phyloP scores from a whole-genome alignment of 2,329 filamentous ascomycete species.

The Calcarisporium arbuscula region DNA sequence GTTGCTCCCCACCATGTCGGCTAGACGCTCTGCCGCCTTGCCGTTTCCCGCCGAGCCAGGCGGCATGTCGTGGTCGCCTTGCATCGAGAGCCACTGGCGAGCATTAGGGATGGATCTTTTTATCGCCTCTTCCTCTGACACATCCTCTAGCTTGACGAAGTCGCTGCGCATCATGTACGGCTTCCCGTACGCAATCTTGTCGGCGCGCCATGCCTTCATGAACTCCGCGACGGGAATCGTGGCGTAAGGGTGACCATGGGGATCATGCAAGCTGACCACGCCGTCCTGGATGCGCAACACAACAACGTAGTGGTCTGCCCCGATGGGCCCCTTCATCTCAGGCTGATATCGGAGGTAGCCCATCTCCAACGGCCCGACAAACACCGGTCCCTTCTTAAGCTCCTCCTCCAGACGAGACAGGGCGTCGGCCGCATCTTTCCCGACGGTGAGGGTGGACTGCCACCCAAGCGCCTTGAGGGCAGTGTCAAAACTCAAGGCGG shows the following conservation, averaged over 20 bases:
- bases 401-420: constrained; percentile 7
- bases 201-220: constrained; percentile 11
- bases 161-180: constrained; percentile 12
- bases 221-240: constrained; percentile 11
- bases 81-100: constrained; percentile 8
- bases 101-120: constrained; percentile 8
- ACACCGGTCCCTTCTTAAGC: constrained; percentile 10
- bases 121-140: constrained; percentile 12
- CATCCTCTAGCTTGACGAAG: constrained; percentile 7
- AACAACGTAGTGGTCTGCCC: constrained; percentile 14
- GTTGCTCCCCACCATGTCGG: constrained; percentile 6
- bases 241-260: constrained; percentile 11
- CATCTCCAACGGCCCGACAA: constrained; percentile 14
- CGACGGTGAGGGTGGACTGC: constrained; percentile 7
- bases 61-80: constrained; percentile 5
- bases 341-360: constrained; percentile 11
- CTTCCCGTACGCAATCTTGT: constrained; percentile 11
- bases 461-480: constrained; percentile 11
- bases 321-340: constrained; percentile 9
- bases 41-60: constrained; percentile 9
- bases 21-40: constrained; percentile 7
- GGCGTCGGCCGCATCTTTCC: constrained; percentile 9
- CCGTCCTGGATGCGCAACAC: constrained; percentile 6
- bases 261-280: constrained; percentile 11
- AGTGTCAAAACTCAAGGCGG: constrained; percentile 7